A percentile compares a stretch with the other conserved stretches of the same genome.
Conservation (phyloP, 2,329 filamentous ascomycete genomes). For the Lecanicillium sp. region DNA sequence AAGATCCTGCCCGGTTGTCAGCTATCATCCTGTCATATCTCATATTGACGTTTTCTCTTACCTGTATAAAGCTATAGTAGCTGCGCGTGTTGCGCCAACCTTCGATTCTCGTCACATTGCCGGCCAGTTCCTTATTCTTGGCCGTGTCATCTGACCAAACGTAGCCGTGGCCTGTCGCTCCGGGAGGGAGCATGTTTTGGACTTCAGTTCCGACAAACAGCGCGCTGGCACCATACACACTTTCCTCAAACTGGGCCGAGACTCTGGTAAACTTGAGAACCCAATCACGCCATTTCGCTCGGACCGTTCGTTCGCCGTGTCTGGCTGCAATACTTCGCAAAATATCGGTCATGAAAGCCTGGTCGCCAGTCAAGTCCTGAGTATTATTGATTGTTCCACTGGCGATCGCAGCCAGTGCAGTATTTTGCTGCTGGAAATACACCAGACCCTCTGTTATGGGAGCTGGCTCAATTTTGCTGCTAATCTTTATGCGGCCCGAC, state of each 20-base stretch:
- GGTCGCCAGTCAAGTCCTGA: conserved; percentile 76
- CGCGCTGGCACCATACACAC: conserved; percentile 87
- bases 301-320: conserved; percentile 82
- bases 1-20: conserved; percentile 47
- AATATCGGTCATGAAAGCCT: conserved; percentile 82
- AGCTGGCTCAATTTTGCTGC: conserved; percentile 75
- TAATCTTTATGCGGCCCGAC: conserved; percentile 90
- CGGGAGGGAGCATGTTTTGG: conserved; percentile 49
- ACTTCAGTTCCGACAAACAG: conserved; percentile 79
- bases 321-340: conserved; percentile 76
- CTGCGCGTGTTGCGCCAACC: conserved; percentile 90
- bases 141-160: conserved; percentile 84
- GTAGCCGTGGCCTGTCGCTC: conserved; percentile 78
- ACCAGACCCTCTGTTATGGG: conserved; percentile 75
- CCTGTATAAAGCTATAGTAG: conserved; percentile 93
- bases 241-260: conserved; percentile 89
- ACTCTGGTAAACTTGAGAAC: conserved; percentile 91
- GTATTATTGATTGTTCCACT: conserved; percentile 35
- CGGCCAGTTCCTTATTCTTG: conserved; percentile 79
- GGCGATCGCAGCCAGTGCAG: conserved; percentile 45
- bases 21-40: background rate
- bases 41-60: conserved; percentile 26
- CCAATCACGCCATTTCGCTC: conserved; percentile 91
- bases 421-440: conserved; percentile 81
- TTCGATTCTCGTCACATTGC: conserved; percentile 88